Evolutionary conservation across 305 asterid genomes (phyloP).

Genomic region (Solanum aculeatissimum): DNA sequence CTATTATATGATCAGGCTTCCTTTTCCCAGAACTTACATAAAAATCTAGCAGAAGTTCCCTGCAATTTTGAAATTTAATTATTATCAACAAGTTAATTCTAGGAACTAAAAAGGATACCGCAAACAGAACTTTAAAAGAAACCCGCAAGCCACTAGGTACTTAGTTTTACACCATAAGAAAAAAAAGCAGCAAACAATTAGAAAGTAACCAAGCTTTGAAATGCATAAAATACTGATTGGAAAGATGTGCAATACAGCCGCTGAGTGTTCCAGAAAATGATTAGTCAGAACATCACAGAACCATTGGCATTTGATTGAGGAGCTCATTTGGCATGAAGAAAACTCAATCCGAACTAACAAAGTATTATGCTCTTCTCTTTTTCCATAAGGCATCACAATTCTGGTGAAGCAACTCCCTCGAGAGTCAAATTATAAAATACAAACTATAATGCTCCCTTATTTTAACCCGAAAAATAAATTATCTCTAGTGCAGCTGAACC

Average conservation of each 20-base stretch:
- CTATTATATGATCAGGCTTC: conserved; percentile 32
- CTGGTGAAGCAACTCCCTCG: background rate
- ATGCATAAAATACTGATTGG: background rate
- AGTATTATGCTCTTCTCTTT: background rate
- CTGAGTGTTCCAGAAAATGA: background rate
- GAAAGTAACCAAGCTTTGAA: background rate
- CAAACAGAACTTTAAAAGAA: background rate
- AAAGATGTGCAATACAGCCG: background rate
- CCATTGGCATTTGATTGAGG: background rate
- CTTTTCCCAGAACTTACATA: conserved; percentile 28
- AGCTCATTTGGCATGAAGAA: background rate
- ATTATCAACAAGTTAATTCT: background rate
- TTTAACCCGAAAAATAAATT: background rate
- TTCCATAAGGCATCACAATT: background rate
- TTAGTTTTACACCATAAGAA: background rate
- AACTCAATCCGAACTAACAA: background rate
- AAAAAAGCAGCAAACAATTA: background rate
- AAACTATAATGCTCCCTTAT: background rate
- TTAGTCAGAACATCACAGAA: background rate
- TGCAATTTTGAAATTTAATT: background rate
- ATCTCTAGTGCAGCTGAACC: background rate
- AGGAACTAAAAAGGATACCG: background rate
- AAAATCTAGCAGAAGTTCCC: conserved; percentile 29
- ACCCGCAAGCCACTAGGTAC: background rate
- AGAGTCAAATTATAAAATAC: background rate